These are phyloP conservation scores for Plantago rigida DNA, from an alignment of 305 asterid species.

Conservation along the genomic window DNA sequence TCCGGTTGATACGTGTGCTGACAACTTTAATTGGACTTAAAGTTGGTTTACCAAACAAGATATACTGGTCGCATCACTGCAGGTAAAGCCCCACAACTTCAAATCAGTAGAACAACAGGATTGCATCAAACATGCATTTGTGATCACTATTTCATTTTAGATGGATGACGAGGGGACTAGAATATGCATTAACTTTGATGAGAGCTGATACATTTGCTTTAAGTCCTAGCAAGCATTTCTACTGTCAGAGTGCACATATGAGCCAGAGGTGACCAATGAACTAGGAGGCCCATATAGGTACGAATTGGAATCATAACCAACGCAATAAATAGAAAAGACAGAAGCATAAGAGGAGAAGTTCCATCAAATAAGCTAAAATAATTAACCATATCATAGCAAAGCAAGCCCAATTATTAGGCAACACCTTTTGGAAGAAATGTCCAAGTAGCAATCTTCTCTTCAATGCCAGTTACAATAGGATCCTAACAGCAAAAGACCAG, in stretches of 20 bases:
- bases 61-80: background rate
- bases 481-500: conserved; percentile 43
- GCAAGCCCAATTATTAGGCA: too few relatives aligned
- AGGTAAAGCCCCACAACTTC: background rate
- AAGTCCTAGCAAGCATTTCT: background rate
- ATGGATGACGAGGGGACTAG: background rate
- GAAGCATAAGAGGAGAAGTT: too few relatives aligned
- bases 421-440: conserved; percentile 86
- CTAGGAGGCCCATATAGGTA: conserved; percentile 1
- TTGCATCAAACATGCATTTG: too few relatives aligned
- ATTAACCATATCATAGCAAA: background rate
- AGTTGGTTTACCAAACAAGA: too few relatives aligned
- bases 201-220: background rate
- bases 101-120: background rate
- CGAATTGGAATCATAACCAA: background rate
- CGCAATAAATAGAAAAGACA: background rate
- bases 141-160: background rate
- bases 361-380: background rate
- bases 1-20: too few relatives aligned
- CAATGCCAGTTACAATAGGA: conserved; percentile 83
- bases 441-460: conserved; percentile 93
- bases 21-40: too few relatives aligned
- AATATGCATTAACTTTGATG: background rate
- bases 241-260: background rate
- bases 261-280: conserved; percentile 1